Evolutionary conservation across 768 basidiomycete genomes (phyloP).

Genomic region (Mycena metata): DNA sequence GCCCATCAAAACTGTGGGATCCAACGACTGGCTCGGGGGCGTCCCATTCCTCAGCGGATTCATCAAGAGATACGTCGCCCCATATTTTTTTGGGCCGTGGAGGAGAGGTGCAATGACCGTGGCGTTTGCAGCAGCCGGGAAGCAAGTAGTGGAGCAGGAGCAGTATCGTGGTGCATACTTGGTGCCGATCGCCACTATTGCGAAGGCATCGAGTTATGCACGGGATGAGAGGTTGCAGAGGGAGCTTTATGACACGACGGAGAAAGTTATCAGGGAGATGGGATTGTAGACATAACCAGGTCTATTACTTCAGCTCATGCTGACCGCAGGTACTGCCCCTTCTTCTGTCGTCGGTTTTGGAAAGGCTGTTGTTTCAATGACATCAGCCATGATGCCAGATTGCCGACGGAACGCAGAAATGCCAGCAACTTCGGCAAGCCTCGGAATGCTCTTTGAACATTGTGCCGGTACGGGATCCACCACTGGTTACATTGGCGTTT

Average conservation of each 20-base stretch:
- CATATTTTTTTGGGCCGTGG: constrained; percentile 36
- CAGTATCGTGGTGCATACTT: constrained; percentile 49
- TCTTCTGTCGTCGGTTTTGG: too few relatives aligned
- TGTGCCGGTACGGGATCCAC: too few relatives aligned
- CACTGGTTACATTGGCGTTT: too few relatives aligned
- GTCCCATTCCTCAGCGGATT: constrained; percentile 36
- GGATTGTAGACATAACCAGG: too few relatives aligned
- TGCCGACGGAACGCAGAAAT: too few relatives aligned
- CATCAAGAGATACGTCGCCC: constrained; percentile 34
- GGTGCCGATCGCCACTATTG: constrained; percentile 42
- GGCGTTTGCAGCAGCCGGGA: constrained; percentile 47
- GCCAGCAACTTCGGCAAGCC: too few relatives aligned
- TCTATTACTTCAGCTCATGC: too few relatives aligned
- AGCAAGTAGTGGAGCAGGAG: constrained; percentile 37
- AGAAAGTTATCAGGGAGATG: constrained; percentile 32
- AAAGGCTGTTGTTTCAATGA: too few relatives aligned
- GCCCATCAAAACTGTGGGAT: constrained; percentile 41
- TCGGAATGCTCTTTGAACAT: too few relatives aligned
- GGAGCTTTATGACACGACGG: constrained; percentile 47
- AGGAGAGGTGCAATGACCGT: constrained; percentile 44
- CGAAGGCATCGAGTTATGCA: constrained; percentile 29
- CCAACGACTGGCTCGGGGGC: not conserved
- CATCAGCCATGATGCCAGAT: too few relatives aligned
- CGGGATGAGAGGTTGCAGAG: constrained; percentile 42
- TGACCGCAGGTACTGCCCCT: too few relatives aligned